Evolutionary conservation across 2,329 filamentous ascomycete genomes (phyloP).

Genomic region (Rhytidhysteron rufulum): DNA sequence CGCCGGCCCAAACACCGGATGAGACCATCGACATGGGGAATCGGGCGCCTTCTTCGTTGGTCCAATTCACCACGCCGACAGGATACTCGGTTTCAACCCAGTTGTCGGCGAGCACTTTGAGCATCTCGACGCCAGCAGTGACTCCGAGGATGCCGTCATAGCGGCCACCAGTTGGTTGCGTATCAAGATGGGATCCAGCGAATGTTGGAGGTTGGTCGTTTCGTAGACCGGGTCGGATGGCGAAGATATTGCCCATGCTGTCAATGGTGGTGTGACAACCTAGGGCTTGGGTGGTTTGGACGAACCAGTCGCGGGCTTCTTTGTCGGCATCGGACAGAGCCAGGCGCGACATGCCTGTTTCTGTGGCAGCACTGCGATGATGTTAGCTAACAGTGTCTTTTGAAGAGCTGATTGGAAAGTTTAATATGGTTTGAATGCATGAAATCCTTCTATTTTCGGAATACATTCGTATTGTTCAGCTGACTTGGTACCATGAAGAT

Average conservation of each 20-base stretch:
- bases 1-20: slow-evolving; percentile 74
- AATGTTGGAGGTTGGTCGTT: slow-evolving; percentile 59
- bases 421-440: too few relatives aligned
- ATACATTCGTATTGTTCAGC: too few relatives aligned
- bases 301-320: slow-evolving; percentile 71
- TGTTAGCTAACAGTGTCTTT: background rate
- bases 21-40: slow-evolving; percentile 73
- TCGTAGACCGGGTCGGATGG: slow-evolving; percentile 60
- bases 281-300: slow-evolving; percentile 56
- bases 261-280: slow-evolving; percentile 68
- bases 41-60: slow-evolving; percentile 77
- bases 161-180: slow-evolving; percentile 58
- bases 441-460: too few relatives aligned
- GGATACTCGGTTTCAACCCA: slow-evolving; percentile 65
- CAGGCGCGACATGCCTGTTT: slow-evolving; percentile 75
- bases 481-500: too few relatives aligned
- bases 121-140: slow-evolving; percentile 67
- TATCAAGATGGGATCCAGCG: slow-evolving; percentile 63
- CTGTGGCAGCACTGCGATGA: slow-evolving; percentile 47
- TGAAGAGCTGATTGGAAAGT: too few relatives aligned
- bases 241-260: slow-evolving; percentile 78
- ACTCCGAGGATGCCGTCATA: slow-evolving; percentile 79
- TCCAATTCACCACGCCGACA: slow-evolving; percentile 75
- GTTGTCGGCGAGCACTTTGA: slow-evolving; percentile 65
- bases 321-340: slow-evolving; percentile 69